Evolutionary conservation across 1,284 basidiomycete species (phyloP).

Genomic region (Trametes hirsuta): DNA sequence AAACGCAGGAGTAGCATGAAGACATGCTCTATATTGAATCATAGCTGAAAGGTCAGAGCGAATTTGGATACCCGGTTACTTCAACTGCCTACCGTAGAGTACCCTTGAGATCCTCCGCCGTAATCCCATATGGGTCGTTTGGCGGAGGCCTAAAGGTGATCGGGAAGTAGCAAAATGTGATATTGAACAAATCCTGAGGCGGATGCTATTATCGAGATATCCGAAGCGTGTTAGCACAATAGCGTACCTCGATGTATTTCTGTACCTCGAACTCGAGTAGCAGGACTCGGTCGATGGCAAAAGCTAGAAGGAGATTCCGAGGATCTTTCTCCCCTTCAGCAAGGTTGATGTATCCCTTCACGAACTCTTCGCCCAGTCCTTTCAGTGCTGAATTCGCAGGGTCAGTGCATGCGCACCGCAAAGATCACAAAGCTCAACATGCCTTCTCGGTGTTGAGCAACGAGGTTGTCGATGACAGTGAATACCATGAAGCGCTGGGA

Average conservation of each 20-base stretch:
- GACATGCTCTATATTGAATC: constrained; percentile 46
- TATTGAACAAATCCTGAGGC: constrained; percentile 87
- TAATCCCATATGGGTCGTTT: constrained; percentile 94
- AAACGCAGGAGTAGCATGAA: constrained; percentile 83
- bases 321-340: constrained; percentile 98
- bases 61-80: no score
- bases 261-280: constrained; percentile 87
- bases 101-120: constrained; percentile 82
- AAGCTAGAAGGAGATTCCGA: constrained; percentile 89
- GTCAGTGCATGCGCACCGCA: no score
- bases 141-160: constrained; percentile 96
- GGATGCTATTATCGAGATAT: background rate
- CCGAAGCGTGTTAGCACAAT: background rate
- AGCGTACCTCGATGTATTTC: constrained; percentile 73
- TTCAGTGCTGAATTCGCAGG: constrained; percentile 57
- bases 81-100: constrained; percentile 60
- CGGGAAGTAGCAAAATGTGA: constrained; percentile 98
- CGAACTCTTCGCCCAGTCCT: constrained; percentile 71
- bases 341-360: constrained; percentile 77
- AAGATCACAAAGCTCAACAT: constrained; percentile 15
- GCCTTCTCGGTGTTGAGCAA: constrained; percentile 79
- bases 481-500: constrained; percentile 84
- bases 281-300: constrained; percentile 85
- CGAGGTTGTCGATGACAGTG: constrained; percentile 79
- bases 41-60: no score